Evolutionary conservation across 495 filamentous ascomycete genomes (phyloP).

Genomic region (Penicillium crystallinum): DNA sequence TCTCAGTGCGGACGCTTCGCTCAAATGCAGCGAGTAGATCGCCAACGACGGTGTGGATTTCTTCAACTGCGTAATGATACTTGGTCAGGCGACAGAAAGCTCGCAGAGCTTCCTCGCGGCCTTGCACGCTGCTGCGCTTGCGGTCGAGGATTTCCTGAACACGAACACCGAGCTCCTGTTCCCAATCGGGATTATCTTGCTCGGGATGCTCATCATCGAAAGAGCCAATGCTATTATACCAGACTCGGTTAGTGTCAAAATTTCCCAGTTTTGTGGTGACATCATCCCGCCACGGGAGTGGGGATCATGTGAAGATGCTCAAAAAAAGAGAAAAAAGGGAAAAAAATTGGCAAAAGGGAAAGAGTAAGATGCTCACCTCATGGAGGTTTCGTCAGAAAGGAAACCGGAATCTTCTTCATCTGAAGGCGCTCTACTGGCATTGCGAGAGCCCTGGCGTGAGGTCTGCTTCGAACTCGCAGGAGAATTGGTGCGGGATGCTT

Average conservation of each 20-base stretch:
- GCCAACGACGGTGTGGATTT: slow-evolving; percentile 52
- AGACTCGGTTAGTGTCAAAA: slow-evolving; percentile 8
- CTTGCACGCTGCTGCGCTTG: slow-evolving; percentile 77
- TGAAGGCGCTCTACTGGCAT: slow-evolving; percentile 53
- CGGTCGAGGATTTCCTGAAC: slow-evolving; percentile 79
- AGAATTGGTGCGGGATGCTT: slow-evolving; percentile 61
- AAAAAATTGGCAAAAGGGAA: slow-evolving; percentile 6
- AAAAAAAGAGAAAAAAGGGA: not conserved
- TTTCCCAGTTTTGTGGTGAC: slow-evolving; percentile 22
- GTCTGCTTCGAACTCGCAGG: slow-evolving; percentile 55
- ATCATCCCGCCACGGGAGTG: slow-evolving; percentile 35
- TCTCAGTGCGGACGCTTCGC: slow-evolving; percentile 65
- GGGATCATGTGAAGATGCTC: slow-evolving; percentile 16
- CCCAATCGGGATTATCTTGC: slow-evolving; percentile 54
- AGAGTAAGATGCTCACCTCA: slow-evolving; percentile 48
- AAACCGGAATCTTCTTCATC: slow-evolving; percentile 75
- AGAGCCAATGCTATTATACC: slow-evolving; percentile 29
- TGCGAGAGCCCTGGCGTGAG: slow-evolving; percentile 56
- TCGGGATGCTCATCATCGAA: slow-evolving; percentile 60
- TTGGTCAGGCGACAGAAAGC: slow-evolving; percentile 69
- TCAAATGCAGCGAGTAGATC: slow-evolving; percentile 70
- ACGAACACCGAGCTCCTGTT: slow-evolving; percentile 61
- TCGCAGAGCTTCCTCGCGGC: slow-evolving; percentile 66
- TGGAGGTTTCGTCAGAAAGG: slow-evolving; percentile 62
- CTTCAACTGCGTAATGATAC: slow-evolving; percentile 64